Evolutionary conservation across 805 yeast genomes (phyloP), one percentile per base, ranked within the genome.

Genomic region (Ogataea polymorpha): DNA sequence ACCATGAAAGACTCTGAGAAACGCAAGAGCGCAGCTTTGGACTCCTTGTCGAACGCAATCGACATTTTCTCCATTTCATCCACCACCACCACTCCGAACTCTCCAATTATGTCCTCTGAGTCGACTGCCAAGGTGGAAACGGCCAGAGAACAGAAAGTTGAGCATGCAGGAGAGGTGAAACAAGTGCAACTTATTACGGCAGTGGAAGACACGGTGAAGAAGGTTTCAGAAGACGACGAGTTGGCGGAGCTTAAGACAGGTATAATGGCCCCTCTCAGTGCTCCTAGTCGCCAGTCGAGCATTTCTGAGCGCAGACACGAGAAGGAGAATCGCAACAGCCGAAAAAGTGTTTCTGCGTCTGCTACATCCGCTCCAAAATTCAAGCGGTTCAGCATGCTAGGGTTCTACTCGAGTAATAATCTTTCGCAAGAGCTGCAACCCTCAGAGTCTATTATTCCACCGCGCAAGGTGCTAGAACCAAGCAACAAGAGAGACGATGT

Each of bases 321-420:
- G 43, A 55, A 55, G 43, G 60, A 55, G 41, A 55, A 55, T 32
- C 44, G 44, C 30, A 21, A 45, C 15, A 53, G 44, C 34, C 55
- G 55, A 39, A 50, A 42, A 36, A 48, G 48, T 26, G 45, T 31
- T 8, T 18, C 38, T 16, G 27, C 48, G 3, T 17, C 46, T 10
- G 36, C 45, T 10, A 29, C 42, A 16, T 17, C 52, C 10, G 42
- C 55, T 4, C 46, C 55, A 2, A 62, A 55, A 37, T 57, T 51
- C 45, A 61, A 55, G 38, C 47, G 66, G 39, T 62, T 62, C 44
- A 61, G 66, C 48, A 54, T 61, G 50, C 46, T 62, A 7, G 56
- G 60, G 14, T 62, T 62, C 41, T 62, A 62, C 37, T 44, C 56
- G 4, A 47, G 45, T 25, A 49, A 35, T 32, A 43, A 37, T 24